Base-by-base conservation (phyloP, 345 rosid genomes). In the Hibiscus syriacus region DNA sequence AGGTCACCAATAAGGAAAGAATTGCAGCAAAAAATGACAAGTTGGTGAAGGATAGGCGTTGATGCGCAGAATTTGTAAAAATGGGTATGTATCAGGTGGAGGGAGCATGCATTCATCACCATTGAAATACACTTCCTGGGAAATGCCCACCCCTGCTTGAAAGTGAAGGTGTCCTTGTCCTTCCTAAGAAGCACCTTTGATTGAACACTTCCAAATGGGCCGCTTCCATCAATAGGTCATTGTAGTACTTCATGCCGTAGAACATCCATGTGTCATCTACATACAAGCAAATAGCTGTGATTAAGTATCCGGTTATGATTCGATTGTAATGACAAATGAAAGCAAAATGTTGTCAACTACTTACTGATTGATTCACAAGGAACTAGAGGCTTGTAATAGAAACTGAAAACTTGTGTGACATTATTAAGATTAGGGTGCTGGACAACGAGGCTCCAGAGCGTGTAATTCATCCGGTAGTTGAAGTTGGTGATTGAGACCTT, bases 71-170 rank as follows among this genome's bases (percentile, higher is more conserved):
- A 25, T 54, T 54, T 25, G 57, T 54, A 54, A 30, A 23, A 54
- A 54, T 12, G 57, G 57, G 57, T 54, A 54, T 23, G 32, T 54
- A 54, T 54, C 98, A 13, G 98, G 98, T 27, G 90, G 83, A 7
- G 97, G 97, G 13, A 90, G 76, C 88, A 87, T 82, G 77, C 98
- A 90, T 57, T 89, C 96, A 39, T 93, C 95, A 0, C 99, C 99
- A 71, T 91, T 89, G 80, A 93, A 88, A 78, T 93, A 93, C 5
- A 90, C 96, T 78, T 87, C 67, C 90, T 70, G 0, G 98, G 97
- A 73, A 93, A 90, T 0, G 95, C 96, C 96, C 98, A 90, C 53
- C 98, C 98, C 39, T 90, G 87, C 74, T 85, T 86, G 73, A 93
- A 83, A 58, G 90, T 87, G 72, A 93, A 90, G 16, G 89, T 87